These are phyloP conservation scores for Phytophthora melonis DNA, from an alignment of 352 stramenopile genomes.

Conservation along the genomic window DNA sequence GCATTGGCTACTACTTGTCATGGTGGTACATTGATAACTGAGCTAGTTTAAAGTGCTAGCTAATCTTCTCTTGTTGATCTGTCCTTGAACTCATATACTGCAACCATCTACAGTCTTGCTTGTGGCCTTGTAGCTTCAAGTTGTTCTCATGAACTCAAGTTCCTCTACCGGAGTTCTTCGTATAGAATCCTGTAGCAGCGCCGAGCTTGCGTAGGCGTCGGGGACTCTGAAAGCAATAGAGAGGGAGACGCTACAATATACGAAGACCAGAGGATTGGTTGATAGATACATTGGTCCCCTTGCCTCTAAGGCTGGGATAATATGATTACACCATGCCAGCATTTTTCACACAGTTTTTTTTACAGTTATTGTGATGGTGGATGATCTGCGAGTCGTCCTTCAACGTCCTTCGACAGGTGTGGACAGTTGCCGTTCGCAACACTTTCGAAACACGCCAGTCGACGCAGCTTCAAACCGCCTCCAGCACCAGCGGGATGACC, in stretches of 20 bases:
- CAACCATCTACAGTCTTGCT: too few relatives aligned
- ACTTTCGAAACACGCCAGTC: background rate
- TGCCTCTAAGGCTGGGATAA: background rate
- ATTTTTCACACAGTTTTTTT: background rate
- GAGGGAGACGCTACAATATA: background rate
- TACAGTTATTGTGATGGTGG: background rate
- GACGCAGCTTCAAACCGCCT: slow-evolving; percentile 21
- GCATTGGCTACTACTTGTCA: too few relatives aligned
- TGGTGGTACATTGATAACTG: too few relatives aligned
- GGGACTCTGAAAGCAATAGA: too few relatives aligned
- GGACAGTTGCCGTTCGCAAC: background rate
- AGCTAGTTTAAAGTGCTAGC: too few relatives aligned
- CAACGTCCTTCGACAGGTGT: background rate
- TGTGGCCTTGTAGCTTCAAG: too few relatives aligned
- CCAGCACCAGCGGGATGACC: slow-evolving; percentile 54
- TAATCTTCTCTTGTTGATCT: too few relatives aligned
- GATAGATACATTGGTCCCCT: background rate
- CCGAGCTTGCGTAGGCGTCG: too few relatives aligned
- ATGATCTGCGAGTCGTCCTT: background rate
- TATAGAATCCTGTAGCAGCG: too few relatives aligned
- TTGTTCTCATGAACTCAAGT: too few relatives aligned
- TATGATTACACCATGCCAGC: background rate
- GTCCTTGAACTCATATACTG: too few relatives aligned
- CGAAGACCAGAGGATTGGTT: background rate
- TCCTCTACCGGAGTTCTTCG: too few relatives aligned